Percentiles rank a stretch among this genome's conserved stretches.
Evolutionary conservation across 805 yeast species (phyloP).

Genomic region (Candida ipomoeae): DNA sequence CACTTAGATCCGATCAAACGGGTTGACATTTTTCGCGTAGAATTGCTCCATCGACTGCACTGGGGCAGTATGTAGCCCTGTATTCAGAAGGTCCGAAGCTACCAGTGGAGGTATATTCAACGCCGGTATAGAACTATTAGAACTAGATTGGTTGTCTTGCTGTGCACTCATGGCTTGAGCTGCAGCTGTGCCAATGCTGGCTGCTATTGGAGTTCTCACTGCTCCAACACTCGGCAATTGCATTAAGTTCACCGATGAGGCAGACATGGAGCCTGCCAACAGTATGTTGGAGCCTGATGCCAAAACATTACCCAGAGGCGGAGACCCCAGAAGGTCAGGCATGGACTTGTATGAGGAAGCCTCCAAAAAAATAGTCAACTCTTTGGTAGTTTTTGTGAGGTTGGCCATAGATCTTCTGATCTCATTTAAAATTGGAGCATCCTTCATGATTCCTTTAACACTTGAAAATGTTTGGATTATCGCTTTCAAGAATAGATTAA

Average conservation of each 20-base stretch:
- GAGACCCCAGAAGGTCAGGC: conserved; percentile 13
- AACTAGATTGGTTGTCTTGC: conserved; percentile 9
- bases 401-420: conserved; percentile 75
- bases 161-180: conserved; percentile 17
- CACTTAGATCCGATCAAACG: conserved; percentile 12
- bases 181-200: conserved; percentile 16
- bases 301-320: conserved; percentile 5
- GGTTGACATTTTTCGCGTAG: conserved; percentile 16
- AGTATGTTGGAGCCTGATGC: conserved; percentile 1
- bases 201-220: conserved; percentile 16
- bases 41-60: conserved; percentile 19
- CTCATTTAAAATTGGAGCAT: conserved; percentile 74
- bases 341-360: conserved; percentile 22
- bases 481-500: conserved; percentile 75
- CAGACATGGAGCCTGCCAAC: conserved; percentile 2
- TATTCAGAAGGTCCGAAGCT: conserved; percentile 9
- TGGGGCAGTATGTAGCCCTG: conserved; percentile 17
- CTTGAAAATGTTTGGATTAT: conserved; percentile 79
- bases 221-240: conserved; percentile 5
- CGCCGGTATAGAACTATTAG: conserved; percentile 3
- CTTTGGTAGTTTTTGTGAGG: conserved; percentile 85
- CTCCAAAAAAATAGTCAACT: conserved; percentile 82
- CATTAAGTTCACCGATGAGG: conserved; percentile 5
- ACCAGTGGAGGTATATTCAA: conserved; percentile 16
- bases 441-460: conserved; percentile 77